These are phyloP conservation scores for Geotrichum restrictum DNA, from an alignment of 1,139 yeast species.

Conservation along the genomic window DNA sequence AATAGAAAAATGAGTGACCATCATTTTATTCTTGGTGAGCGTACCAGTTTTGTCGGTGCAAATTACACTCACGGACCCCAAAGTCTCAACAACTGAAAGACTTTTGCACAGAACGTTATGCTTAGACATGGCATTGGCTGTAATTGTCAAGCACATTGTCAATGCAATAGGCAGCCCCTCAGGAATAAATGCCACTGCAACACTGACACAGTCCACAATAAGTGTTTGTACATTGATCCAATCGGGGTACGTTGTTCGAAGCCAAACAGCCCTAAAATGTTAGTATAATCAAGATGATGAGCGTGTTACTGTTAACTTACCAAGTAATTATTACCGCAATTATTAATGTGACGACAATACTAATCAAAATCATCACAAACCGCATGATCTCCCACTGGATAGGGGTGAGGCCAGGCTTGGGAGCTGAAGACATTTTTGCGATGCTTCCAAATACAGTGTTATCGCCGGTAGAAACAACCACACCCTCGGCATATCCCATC, in stretches of 20 bases:
- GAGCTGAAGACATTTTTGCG: slow-evolving; percentile 43
- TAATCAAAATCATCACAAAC: slow-evolving; percentile 42
- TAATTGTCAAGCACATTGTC: slow-evolving; percentile 49
- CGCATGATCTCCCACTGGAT: slow-evolving; percentile 45
- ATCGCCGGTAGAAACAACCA: slow-evolving; percentile 46
- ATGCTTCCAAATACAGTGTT: slow-evolving; percentile 48
- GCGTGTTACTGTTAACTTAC: slow-evolving; percentile 43
- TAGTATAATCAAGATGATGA: no score
- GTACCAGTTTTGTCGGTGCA: slow-evolving; percentile 54
- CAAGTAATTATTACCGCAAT: slow-evolving; percentile 45
- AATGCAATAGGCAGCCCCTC: slow-evolving; percentile 51
- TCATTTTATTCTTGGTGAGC: slow-evolving; percentile 48
- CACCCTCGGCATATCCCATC: slow-evolving; percentile 47
- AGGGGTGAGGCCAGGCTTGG: slow-evolving; percentile 43
- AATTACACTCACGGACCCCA: slow-evolving; percentile 47
- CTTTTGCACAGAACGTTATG: slow-evolving; percentile 46
- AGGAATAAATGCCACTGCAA: slow-evolving; percentile 51
- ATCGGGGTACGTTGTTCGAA: slow-evolving; percentile 41
- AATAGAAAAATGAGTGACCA: slow-evolving; percentile 43
- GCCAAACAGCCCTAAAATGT: slow-evolving; percentile 38
- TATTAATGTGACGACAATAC: slow-evolving; percentile 41
- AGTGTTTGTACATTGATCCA: slow-evolving; percentile 45
- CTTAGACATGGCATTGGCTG: slow-evolving; percentile 47
- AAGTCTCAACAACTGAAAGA: slow-evolving; percentile 67
- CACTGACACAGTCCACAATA: slow-evolving; percentile 38